Evolutionary conservation across 768 basidiomycete genomes (phyloP), one percentile per base, ranked within the genome.

Genomic region (Termitomyces sp.): DNA sequence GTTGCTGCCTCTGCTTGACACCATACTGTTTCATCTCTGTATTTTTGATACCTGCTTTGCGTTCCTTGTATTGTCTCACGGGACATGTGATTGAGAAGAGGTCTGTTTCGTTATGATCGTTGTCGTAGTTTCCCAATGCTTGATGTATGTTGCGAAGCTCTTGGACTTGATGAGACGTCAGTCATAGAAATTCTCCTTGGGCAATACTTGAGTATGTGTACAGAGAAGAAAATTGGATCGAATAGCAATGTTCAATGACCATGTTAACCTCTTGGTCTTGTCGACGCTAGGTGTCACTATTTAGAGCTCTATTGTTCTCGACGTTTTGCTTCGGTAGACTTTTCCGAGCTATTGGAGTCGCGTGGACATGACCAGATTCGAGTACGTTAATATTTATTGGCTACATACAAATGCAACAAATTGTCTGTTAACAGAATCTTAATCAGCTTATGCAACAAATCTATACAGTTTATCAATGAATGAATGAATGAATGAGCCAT

Each of bases 1-100:
- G 62, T 60, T 20, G 33, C 66, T 30, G 63, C 66, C n/a, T 61
- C 65, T 47, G 69, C 69, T 46, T 70, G 55, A 67, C 53, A 52
- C 45, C 44, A 33, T 46, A 11, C 33, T 27, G 13, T 55, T 30
- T 27, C 15, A 16, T 36, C 45, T 34, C 16, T 46, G n/a, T 31
- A 41, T 24, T 4, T 24, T 45, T 36, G 42, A 46, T 34, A 46
- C 33, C 33, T 33, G 44, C 44, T 55, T 36, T 55, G 31, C 9
- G 31, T 55, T 36, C 20, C 16, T 31, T 55, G 44, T 34, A 45
- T 45, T 46, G 20, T 7, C 34, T 46, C n/a, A 46, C 16, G 15
- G 22, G 20, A 34, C 15, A 9, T 11, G 54, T 27, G 27, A 41
- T 39, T 36, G 33, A 22, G 36, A 37, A 24, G 51, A 12, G 27